phyloP scores from a whole-genome alignment of 75 land plant species.

The Cunninghamia lanceolata region DNA sequence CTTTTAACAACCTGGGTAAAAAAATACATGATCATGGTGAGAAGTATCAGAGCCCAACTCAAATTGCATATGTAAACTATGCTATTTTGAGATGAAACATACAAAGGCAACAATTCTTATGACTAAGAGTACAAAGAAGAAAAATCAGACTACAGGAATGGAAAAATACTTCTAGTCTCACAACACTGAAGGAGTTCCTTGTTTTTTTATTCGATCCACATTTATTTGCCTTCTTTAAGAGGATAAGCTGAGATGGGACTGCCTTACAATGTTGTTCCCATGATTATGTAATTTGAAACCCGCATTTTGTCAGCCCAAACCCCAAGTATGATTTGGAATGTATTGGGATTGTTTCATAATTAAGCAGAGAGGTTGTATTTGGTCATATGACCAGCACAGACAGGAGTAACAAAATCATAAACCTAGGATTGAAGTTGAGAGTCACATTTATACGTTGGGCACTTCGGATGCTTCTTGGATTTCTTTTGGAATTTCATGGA shows the following conservation, averaged over 20 bases:
- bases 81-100: no score
- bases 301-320: not conserved
- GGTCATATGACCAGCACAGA: not conserved
- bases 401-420: no score
- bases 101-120: not conserved
- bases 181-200: not conserved
- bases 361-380: not conserved
- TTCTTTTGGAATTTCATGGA: no score
- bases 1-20: no score
- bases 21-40: no score
- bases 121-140: not conserved
- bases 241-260: not conserved
- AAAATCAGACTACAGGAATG: no score
- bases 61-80: no score
- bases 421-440: no score
- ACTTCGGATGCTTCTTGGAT: no score
- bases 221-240: not conserved
- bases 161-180: no score
- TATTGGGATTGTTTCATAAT: not conserved
- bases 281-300: not conserved
- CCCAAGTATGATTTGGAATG: not conserved
- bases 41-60: no score
- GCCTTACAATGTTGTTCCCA: not conserved
- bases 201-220: not conserved
- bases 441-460: no score